Base-by-base conservation (phyloP, 1,284 basidiomycete genomes). In the Rhodotorula sp. region DNA sequence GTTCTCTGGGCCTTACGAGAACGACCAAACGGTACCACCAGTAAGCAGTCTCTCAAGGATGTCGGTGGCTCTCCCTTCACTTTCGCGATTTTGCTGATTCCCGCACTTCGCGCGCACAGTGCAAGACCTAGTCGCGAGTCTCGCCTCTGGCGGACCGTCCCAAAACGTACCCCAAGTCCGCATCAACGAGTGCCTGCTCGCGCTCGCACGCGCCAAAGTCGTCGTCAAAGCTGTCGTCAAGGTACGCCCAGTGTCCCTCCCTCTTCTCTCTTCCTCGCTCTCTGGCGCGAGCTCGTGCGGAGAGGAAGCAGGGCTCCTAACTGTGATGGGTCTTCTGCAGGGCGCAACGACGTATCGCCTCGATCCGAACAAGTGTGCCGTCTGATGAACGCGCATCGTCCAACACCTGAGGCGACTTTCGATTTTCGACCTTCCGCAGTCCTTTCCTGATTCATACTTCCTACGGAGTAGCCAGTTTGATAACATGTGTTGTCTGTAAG, bases 111-210 rank as follows among this genome's bases (percentile, higher is more conserved):
- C 37, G 15, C 37, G 20, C 45, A 20, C 67, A 72, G 70, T 72
- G 63, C 48, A 62, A 10, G 68, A 70, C 33, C 53, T 70, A 26
- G 44, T 44, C 49, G 30, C 55, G 10, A 26, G 51, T 18, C 49
- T 67, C 37, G 20, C 49, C 12, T 5, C 51, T 8, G 26, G 33
- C 30, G 46, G 56, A 6, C 29, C 30, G 29, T 22, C 62, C 14
- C 55, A 56, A 10, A 20, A 59, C n/a, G 56, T 73, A 46, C 66
- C 71, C 10, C 64, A 64, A 24, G 68, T 72, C 12, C 63, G 73
- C 7, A 63, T 75, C 49, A 75, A 75, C 68, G 71, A 75, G 33
- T 55, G 62, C 26, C 45, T 75, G 15, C 63, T 69, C n/a, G 73
- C 73, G 12, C 64, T 75, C 33, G 73, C 73, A 0, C 44, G 73